Base-by-base conservation (phyloP, 148 eudicot species). In the Agrostemma githago region DNA sequence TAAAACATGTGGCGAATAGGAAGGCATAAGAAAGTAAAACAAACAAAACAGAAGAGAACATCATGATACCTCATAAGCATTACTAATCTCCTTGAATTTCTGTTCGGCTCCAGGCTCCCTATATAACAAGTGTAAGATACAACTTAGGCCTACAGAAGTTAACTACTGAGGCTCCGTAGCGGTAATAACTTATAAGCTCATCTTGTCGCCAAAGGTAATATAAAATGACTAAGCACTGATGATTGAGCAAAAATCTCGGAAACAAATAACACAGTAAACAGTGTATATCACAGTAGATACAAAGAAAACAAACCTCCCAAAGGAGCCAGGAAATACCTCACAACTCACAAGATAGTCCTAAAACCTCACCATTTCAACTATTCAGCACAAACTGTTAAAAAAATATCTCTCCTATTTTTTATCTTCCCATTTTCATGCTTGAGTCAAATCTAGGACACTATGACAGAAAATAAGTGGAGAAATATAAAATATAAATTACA, bases 101-200 rank as follows among this genome's bases (percentile, higher is more conserved):
- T 85, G 82, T 82, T 95, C 99, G 8, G 99, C 99, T 60, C 96
- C 94, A 78, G 99, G 94, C 79, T 92, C 99, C 84, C 99, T 94
- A 79, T 62, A 85, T 53, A 19, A 38, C 69, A 66, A 74, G 48
- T 46, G 70, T 20, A 79, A 17, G 67, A 57, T 68, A 68, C 71
- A 70, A 37, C 59, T 80, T 14, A 70, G 26, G 48, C 21, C 34
- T 9, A 16, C 10, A 16, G 65, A 51, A 46, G 16, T 21, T 68
- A 46, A 3, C 15, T 41, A 68, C 11, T 48, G 51, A 46, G 40
- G 57, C 5, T 46, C 12, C 53, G 19, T 17, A 39, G 58, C 34
- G 16, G 39, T 70, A 34, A 54, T 51, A 26, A 26, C 34, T 26
- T 26, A 26, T 26, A 34, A 51, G 60, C 61, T 11, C 61, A 0